phyloP scores from a whole-genome alignment of 2,329 filamentous ascomycete species.

The Botrytis tulipae region DNA sequence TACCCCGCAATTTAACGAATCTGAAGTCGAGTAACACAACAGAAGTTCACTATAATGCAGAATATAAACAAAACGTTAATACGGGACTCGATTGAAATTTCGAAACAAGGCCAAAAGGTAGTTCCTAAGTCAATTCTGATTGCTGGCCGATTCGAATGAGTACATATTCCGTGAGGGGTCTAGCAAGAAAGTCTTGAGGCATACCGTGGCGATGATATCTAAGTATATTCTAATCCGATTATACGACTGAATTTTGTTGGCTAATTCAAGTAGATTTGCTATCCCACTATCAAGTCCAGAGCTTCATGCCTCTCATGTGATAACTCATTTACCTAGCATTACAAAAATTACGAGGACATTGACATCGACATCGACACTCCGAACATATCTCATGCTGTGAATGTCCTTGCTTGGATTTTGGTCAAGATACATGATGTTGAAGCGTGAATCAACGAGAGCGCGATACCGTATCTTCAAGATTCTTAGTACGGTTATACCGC shows the following conservation, averaged over 20 bases:
- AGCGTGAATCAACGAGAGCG: not conserved
- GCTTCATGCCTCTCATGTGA: not conserved
- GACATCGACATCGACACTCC: not conserved
- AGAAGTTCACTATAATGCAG: not conserved
- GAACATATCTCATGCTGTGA: not conserved
- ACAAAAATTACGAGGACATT: not conserved
- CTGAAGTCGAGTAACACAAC: not conserved
- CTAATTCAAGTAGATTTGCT: not conserved
- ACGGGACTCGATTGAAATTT: not conserved
- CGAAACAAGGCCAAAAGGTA: not conserved
- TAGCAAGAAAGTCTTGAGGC: not conserved
- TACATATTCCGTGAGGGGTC: not conserved
- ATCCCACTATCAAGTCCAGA: not conserved
- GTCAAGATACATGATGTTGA: not conserved
- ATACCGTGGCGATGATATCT: too few species aligned
- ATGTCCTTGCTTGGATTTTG: not conserved
- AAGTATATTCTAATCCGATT: not conserved
- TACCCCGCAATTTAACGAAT: not conserved
- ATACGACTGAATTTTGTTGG: accelerated
- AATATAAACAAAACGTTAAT: not conserved
- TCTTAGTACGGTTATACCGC: not conserved
- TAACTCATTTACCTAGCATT: not conserved
- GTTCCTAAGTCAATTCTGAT: not conserved
- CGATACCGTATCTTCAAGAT: not conserved
- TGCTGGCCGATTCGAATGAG: not conserved